A percentile compares a stretch with the other conserved stretches of the same genome.
Conservation (phyloP, 495 filamentous ascomycete genomes). For the Hypoxylon perforatum region DNA sequence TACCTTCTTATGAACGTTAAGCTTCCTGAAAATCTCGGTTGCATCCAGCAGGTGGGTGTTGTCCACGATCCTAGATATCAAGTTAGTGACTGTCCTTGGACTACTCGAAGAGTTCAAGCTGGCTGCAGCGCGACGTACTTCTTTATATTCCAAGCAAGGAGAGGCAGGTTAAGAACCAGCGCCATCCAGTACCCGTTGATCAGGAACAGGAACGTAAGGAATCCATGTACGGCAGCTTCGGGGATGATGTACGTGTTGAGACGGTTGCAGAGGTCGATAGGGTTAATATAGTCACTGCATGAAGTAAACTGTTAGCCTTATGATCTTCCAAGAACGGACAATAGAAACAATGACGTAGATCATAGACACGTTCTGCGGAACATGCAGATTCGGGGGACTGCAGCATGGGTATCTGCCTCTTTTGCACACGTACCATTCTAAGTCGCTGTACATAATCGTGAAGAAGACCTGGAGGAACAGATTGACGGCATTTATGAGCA, state of each 20-base stretch:
- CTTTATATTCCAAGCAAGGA: slow-evolving; percentile 94
- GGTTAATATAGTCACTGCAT: slow-evolving; percentile 97
- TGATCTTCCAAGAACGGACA: not conserved
- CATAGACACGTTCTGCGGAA: slow-evolving; percentile 21
- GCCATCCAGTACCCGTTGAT: slow-evolving; percentile 99
- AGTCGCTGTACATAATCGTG: slow-evolving; percentile 99
- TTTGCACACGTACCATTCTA: slow-evolving; percentile 94
- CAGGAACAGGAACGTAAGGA: slow-evolving; percentile 93
- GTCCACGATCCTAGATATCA: slow-evolving; percentile 80
- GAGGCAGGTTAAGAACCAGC: slow-evolving; percentile 88
- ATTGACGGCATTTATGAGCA: slow-evolving; percentile 99
- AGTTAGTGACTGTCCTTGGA: slow-evolving; percentile 34
- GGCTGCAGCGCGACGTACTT: slow-evolving; percentile 71
- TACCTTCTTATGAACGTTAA: slow-evolving; percentile 99
- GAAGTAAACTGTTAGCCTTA: slow-evolving; percentile 37
- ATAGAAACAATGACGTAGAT: slow-evolving; percentile 39
- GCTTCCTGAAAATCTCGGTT: slow-evolving; percentile 98
- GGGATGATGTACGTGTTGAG: slow-evolving; percentile 99
- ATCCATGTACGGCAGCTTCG: slow-evolving; percentile 96
- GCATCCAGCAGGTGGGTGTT: slow-evolving; percentile 97
- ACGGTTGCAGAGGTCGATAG: slow-evolving; percentile 99
- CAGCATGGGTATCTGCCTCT: not conserved
- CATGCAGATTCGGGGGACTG: not conserved
- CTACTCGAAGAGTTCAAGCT: not conserved
- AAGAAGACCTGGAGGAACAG: slow-evolving; percentile 99